Base-by-base conservation (phyloP, 2,329 filamentous ascomycete species). In the Fonsecaea monophora region DNA sequence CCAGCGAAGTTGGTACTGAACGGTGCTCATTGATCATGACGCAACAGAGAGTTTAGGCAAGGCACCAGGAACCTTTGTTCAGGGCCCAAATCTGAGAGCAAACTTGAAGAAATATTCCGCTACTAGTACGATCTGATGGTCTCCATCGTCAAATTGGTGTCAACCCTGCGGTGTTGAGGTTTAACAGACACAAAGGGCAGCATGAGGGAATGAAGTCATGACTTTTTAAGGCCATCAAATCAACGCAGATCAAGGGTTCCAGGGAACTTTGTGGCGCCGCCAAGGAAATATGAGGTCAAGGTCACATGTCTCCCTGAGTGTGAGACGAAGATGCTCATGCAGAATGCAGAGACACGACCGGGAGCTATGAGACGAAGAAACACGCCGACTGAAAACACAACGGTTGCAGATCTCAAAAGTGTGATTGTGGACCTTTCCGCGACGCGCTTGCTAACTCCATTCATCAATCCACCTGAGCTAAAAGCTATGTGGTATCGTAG, bases 401-500 rank as follows among this genome's bases (percentile, higher is more conserved):
- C 25, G 12, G 54, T 54, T 59, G 59, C 66, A 61, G 50, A 62
- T 62, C 40, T 62, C 62, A 25, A 63, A 63, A 65, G 53, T 70
- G 65, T 68, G 65, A 70, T 70, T 68, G 65, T 64, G 66, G 65
- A 68, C 63, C 63, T 54, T 68, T 60, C 59, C 59, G 45, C 67
- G 60, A 50, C 66, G 66, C 68, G 68, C 68, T 70, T 70, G 68
- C 68, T 70, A 70, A 70, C 67, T 61, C 66, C 68, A 60, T 66
- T 68, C 61, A 70, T 68, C 68, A 60, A 64, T 66, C 68, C 65
- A 68, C 66, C 68, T 68, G 56, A 68, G 66, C 66, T 68, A 66
- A 68, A 50, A 66, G 64, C 70, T 71, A 69, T 68, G 70, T 69
- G 70, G 68, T 70, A 69, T 69, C 65, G 65, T 68, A 68, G 65